Evolutionary conservation across 495 filamentous ascomycete species (phyloP), one percentile per base, ranked within the genome.

Genomic region (Aspergillus ostianus): DNA sequence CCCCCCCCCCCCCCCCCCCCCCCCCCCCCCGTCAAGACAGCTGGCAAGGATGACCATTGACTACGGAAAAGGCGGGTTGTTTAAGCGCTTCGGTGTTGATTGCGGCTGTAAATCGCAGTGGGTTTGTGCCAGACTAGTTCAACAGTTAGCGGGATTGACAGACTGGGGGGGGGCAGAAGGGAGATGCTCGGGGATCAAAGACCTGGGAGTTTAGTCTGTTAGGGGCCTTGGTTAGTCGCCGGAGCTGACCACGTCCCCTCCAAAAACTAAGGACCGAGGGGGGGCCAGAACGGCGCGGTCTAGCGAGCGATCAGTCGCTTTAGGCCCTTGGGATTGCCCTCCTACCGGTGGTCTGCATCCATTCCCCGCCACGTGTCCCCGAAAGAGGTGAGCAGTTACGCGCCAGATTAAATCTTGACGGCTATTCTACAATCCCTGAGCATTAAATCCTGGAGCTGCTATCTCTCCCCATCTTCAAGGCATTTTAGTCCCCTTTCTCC

Each of bases 81-180:
- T 66, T 55, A 59, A 58, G 48, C 32, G 58, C 52, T 59, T 46
- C 53, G 57, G 57, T 49, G 51, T 64, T 53, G 55, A 52, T 53
- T 67, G 64, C 64, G 64, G 64, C 61, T 64, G 59, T 58, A 63
- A 63, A 60, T 56, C 61, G 54, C 53, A 29, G 58, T 64, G 64
- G 61, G 53, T 64, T 55, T 59, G 52, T 53, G 59, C 27, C 36
- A 13, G 48, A 52, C 53, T 56, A 61, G 48, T 45, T 32, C 47
- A 21, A 23, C 36, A 36, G 27, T 55, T 53, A 51, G 52, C 30
- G 48, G 48, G 53, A 50, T 53, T 55, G 53, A 52, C 53, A 56
- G 36, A 55, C 58, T 60, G 51, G 50, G 32, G 30, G n/a, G n/a
- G 36, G 27, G 3, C 27, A 30, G 30, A 29, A 47, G 23, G 21